Percentiles rank a stretch among this genome's conserved stretches.
Conservation (phyloP, 768 basidiomycete species). For the Collybia mongolica region DNA sequence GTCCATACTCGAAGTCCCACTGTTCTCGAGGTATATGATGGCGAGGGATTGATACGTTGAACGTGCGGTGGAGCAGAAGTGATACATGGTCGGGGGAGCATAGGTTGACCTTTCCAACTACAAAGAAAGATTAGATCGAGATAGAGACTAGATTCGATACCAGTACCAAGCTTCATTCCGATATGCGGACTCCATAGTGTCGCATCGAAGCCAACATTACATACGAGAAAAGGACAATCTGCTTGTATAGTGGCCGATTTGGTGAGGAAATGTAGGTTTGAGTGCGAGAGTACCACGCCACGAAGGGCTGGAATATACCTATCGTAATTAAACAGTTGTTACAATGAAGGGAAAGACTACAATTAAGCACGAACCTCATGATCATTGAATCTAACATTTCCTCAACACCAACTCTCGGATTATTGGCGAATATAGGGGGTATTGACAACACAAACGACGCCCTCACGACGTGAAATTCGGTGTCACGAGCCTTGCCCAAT, state of each 20-base stretch:
- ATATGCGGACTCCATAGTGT: constrained; percentile 87
- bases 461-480: constrained; percentile 61
- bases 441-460: constrained; percentile 74
- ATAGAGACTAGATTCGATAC: neutral
- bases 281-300: constrained; percentile 87
- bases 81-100: constrained; percentile 93
- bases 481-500: constrained; percentile 36
- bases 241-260: constrained; percentile 65
- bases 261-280: constrained; percentile 67
- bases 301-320: constrained; percentile 88
- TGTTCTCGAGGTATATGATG: constrained; percentile 81
- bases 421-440: constrained; percentile 76
- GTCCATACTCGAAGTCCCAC: constrained; percentile 87
- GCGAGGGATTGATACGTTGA: constrained; percentile 93
- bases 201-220: constrained; percentile 74
- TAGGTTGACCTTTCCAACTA: constrained; percentile 85
- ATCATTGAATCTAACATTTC: constrained; percentile 94
- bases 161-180: constrained; percentile 76
- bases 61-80: constrained; percentile 85
- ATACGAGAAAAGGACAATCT: constrained; percentile 86
- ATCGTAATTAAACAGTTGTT: constrained; percentile 1
- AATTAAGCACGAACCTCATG: constrained; percentile 69
- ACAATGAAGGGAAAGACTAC: neutral
- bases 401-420: constrained; percentile 72
- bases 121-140: constrained; percentile 2